phyloP scores from a whole-genome alignment of 805 yeast genomes.

The Scheffersomyces amazonensis region DNA sequence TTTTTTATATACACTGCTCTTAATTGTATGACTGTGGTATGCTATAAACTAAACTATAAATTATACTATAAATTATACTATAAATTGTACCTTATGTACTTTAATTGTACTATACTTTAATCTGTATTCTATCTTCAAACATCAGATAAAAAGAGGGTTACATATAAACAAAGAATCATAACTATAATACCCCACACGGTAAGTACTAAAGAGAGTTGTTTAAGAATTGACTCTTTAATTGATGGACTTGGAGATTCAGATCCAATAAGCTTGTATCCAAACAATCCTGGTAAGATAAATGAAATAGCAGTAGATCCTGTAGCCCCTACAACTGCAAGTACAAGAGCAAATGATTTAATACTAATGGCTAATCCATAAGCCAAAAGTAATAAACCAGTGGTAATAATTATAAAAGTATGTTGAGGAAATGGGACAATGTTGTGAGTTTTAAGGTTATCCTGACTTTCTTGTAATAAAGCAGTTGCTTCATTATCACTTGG shows the following conservation, averaged over 20 bases:
- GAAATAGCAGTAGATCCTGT: conserved; percentile 93
- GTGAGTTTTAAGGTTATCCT: conserved; percentile 1
- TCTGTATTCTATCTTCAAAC: too few species aligned
- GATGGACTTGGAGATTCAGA: conserved; percentile 28
- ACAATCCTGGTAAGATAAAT: conserved; percentile 84
- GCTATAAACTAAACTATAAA: too few species aligned
- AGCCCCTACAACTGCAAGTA: conserved; percentile 85
- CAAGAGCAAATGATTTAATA: conserved; percentile 73
- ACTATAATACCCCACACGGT: conserved; percentile 68
- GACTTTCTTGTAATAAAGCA: conserved; percentile 3
- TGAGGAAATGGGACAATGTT: conserved; percentile 28
- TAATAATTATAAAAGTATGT: conserved; percentile 22
- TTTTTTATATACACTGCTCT: too few species aligned
- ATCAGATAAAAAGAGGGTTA: background rate
- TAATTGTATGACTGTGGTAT: too few species aligned
- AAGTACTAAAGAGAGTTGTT: conserved; percentile 52
- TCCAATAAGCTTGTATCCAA: conserved; percentile 74
- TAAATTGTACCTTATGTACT: too few species aligned
- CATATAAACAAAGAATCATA: conserved; percentile 59
- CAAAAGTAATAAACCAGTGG: conserved; percentile 35
- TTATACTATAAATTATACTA: too few species aligned
- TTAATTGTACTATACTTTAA: too few species aligned
- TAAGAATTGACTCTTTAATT: conserved; percentile 30
- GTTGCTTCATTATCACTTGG: conserved; percentile 4
- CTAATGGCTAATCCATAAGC: conserved; percentile 65